Conservation (phyloP, 345 rosid genomes). For the Dipteronia sinensis region DNA sequence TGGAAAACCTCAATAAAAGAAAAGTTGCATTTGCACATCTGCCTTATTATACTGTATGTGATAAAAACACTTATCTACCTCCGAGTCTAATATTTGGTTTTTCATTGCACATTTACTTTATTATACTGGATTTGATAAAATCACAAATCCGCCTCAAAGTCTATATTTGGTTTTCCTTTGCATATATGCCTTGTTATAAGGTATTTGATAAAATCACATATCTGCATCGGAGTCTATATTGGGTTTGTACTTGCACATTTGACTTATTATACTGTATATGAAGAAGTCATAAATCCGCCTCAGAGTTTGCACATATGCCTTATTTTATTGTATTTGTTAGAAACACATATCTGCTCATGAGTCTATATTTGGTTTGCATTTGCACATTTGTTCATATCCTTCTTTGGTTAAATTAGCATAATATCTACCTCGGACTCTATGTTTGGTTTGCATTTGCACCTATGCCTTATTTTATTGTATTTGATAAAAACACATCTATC, state of each 20-base stretch:
- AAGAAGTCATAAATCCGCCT: background rate
- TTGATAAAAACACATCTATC: background rate
- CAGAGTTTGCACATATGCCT: background rate
- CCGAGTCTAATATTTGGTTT: background rate
- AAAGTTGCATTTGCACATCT: background rate
- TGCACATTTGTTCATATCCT: too few species aligned
- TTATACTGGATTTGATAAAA: background rate
- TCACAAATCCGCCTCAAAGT: background rate
- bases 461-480: background rate
- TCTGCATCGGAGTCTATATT: background rate
- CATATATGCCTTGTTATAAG: background rate
- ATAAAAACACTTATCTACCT: background rate
- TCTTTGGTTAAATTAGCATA: too few species aligned
- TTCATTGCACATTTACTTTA: background rate
- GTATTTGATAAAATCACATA: background rate
- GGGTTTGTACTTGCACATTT: background rate
- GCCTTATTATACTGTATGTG: background rate
- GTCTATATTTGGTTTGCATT: background rate
- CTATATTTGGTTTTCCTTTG: background rate
- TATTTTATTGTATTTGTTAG: background rate
- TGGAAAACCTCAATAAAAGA: background rate
- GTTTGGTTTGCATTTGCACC: background rate
- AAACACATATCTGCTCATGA: background rate
- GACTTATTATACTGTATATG: background rate
- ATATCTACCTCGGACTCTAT: background rate